Evolutionary conservation across 164 flowering plant species (phyloP).

Genomic region (Nymphaea thermarum): DNA sequence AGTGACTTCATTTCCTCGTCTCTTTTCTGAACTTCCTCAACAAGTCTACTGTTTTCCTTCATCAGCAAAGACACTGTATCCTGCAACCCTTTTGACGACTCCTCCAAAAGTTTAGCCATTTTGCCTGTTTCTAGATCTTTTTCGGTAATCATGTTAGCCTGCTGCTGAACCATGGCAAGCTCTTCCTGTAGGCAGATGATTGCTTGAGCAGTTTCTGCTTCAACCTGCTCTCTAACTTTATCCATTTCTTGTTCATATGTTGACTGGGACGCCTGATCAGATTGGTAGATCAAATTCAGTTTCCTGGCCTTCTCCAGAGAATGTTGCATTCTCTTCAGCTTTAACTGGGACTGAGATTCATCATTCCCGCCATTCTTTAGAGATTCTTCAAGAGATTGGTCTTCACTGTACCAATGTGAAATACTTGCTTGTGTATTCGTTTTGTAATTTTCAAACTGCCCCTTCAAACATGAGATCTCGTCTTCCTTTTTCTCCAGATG

Average conservation of each 20-base stretch:
- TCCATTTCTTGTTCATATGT: constrained; percentile 76
- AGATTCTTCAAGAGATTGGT: neutral
- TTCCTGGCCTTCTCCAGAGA: constrained; percentile 85
- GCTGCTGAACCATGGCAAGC: constrained; percentile 58
- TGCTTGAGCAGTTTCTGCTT: constrained; percentile 94
- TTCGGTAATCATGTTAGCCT: constrained; percentile 37
- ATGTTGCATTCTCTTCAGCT: constrained; percentile 61
- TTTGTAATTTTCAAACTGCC: constrained; percentile 10
- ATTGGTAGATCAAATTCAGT: constrained; percentile 52
- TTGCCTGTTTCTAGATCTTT: constrained; percentile 43
- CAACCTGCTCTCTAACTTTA: constrained; percentile 71
- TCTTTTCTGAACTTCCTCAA: constrained; percentile 33
- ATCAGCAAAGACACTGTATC: constrained; percentile 20
- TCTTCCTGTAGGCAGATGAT: constrained; percentile 93
- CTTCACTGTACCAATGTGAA: constrained; percentile 18
- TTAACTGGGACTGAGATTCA: constrained; percentile 39
- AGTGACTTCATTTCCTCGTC: constrained; percentile 29
- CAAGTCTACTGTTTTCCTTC: constrained; percentile 33
- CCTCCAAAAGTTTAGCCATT: constrained; percentile 23
- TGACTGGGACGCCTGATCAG: constrained; percentile 42
- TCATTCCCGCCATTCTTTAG: constrained; percentile 15
- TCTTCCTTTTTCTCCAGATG: constrained; percentile 38
- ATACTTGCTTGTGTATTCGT: neutral
- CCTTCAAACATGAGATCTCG: constrained; percentile 40
- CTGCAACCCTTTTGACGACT: constrained; percentile 30